Base-by-base conservation (phyloP, 305 asterid genomes). In the Fraxinus ornus region DNA sequence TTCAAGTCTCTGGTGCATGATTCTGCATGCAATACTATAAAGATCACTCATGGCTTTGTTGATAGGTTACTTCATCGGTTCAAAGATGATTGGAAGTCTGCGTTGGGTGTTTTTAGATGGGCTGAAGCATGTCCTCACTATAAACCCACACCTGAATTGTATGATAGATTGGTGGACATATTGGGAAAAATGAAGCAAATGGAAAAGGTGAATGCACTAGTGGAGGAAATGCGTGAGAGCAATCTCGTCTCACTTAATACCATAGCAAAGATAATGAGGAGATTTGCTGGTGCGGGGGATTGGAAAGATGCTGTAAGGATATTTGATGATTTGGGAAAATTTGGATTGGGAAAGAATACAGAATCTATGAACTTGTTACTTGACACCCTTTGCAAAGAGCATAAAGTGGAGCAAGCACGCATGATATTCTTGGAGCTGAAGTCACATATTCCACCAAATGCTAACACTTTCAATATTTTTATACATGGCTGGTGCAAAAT, bases 401-500 rank as follows among this genome's bases (percentile, higher is more conserved):
- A 81, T 21, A 92, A 86, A 84, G 94, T 93, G 36, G 91, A 89
- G 84, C 93, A 89, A 88, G 97, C 94, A 3, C 96, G 97, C 37
- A 86, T 57, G 0, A 76, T 94, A 70, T 94, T 95, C 87, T 80
- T 89, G 86, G 87, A 89, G 87, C 89, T 95, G 68, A 94, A 92
- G 85, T 80, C 90, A 1, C 89, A 86, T 70, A 90, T 95, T 36
- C 88, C 90, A 30, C 95, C 99, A 1, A 89, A 93, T 86, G 95
- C 92, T n/a, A 83, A 89, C 86, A 94, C 98, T 5, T 93, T 85
- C 86, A 95, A 92, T 88, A 91, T 95, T 64, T 93, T 94, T 83
- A 90, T 95, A 73, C 93, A 93, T 84, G 99, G 99, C 17, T 95
- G 98, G 98, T 95, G 98, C 93, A 95, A 94, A 83, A 84, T 88